phyloP scores from a whole-genome alignment of 768 basidiomycete species.

The Lentinula raphanica region DNA sequence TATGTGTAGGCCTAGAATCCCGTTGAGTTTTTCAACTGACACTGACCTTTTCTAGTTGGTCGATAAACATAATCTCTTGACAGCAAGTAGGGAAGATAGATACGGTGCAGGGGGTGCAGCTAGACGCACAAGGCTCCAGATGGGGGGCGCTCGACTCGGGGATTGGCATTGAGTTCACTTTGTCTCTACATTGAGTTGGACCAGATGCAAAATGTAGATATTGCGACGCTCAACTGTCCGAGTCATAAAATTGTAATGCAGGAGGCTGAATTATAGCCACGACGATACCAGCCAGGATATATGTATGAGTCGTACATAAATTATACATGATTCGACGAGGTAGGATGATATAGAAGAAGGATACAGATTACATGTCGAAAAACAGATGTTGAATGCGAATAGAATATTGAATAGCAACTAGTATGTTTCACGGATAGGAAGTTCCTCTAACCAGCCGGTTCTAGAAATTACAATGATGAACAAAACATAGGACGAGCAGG shows the following conservation, averaged over 20 bases:
- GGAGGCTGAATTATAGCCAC: too few relatives aligned
- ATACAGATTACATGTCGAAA: not conserved
- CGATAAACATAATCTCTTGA: conserved; percentile 70
- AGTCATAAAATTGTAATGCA: too few relatives aligned
- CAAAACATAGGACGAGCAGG: too few relatives aligned
- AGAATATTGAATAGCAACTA: too few relatives aligned
- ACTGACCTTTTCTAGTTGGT: conserved; percentile 45
- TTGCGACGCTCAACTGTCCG: too few relatives aligned
- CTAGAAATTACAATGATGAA: too few relatives aligned
- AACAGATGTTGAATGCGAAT: not conserved
- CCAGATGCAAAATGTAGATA: too few relatives aligned
- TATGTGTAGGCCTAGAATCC: conserved; percentile 32
- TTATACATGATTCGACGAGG: not conserved
- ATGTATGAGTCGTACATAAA: not conserved
- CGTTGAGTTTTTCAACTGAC: not conserved
- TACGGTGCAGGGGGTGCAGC: conserved; percentile 47
- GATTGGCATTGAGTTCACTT: conserved; percentile 48
- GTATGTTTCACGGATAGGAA: too few relatives aligned
- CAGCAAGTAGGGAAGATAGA: conserved; percentile 43
- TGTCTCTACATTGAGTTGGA: too few relatives aligned
- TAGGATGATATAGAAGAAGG: not conserved
- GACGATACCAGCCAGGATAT: too few relatives aligned
- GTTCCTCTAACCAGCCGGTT: too few relatives aligned
- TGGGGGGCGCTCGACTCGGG: conserved; percentile 6
- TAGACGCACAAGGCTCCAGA: conserved; percentile 28